These are phyloP conservation scores for Glycine tomentella DNA, from an alignment of 306 rosid genomes.

Conservation along the genomic window DNA sequence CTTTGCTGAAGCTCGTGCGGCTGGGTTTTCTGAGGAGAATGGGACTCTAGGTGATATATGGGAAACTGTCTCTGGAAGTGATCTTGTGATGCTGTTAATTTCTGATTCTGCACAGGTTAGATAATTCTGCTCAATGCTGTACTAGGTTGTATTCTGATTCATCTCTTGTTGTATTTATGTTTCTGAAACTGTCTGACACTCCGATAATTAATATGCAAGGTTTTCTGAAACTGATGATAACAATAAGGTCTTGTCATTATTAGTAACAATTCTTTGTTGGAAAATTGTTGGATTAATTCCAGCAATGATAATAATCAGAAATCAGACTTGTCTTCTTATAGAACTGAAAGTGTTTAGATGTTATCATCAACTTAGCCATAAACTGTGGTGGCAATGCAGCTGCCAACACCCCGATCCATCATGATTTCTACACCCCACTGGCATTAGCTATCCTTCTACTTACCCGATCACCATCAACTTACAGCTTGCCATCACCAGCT, in stretches of 20 bases:
- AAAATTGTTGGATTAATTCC: neutral
- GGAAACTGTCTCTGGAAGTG: constrained; percentile 85
- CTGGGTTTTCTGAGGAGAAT: constrained; percentile 89
- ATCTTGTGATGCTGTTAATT: constrained; percentile 89
- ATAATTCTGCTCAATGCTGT: constrained; percentile 17
- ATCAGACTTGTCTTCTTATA: neutral
- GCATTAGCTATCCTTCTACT: neutral
- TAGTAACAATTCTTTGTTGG: neutral
- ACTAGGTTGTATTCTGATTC: neutral
- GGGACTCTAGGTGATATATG: constrained; percentile 96
- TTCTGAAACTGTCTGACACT: neutral
- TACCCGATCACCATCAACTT: neutral
- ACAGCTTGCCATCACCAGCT: neutral
- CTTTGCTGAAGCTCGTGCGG: constrained; percentile 85
- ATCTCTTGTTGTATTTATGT: neutral
- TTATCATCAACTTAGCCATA: neutral
- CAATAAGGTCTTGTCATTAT: neutral
- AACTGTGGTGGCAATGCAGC: neutral
- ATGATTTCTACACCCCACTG: too few species aligned
- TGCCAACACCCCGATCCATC: neutral
- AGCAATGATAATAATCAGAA: neutral
- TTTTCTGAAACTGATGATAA: neutral
- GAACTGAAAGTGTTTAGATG: neutral
- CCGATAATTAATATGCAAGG: neutral
- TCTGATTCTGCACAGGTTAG: constrained; percentile 97